A percentile compares a stretch with the other conserved stretches of the same genome.
These are phyloP conservation scores for Dictyophora rubrovolvata DNA, from an alignment of 768 basidiomycete species.

Conservation along the genomic window DNA sequence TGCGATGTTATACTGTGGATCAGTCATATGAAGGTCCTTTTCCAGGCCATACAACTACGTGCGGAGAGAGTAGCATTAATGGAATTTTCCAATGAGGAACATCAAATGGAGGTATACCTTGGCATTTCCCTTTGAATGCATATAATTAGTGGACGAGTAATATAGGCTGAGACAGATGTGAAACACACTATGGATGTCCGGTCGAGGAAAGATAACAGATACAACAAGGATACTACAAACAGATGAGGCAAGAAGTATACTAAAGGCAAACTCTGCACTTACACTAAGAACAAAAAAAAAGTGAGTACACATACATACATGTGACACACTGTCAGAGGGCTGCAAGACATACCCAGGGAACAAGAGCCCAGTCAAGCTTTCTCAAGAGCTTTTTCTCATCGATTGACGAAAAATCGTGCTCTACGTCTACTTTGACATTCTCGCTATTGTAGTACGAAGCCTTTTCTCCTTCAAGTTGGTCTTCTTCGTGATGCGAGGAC, in stretches of 20 bases:
- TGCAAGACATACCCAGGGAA: constrained; percentile 42
- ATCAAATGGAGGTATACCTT: constrained; percentile 20
- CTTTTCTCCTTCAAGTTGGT: constrained; percentile 10
- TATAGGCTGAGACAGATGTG: background rate
- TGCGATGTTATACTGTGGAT: constrained; percentile 54
- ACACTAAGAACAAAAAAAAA: background rate
- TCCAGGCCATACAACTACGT: constrained; percentile 62
- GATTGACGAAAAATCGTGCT: constrained; percentile 47
- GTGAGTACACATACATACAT: background rate
- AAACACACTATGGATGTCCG: constrained; percentile 34
- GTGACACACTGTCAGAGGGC: background rate
- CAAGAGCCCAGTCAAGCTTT: constrained; percentile 57
- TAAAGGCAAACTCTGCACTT: background rate
- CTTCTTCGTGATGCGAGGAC: constrained; percentile 10
- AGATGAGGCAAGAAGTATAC: background rate
- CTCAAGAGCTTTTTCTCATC: constrained; percentile 62
- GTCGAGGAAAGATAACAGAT: constrained; percentile 63
- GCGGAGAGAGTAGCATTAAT: background rate
- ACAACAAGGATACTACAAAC: constrained; percentile 46
- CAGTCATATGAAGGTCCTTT: constrained; percentile 45
- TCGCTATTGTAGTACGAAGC: constrained; percentile 9
- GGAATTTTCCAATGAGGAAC: background rate
- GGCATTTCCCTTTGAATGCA: constrained; percentile 29
- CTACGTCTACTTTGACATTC: constrained; percentile 13
- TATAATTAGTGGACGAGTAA: background rate